phyloP scores from a whole-genome alignment of 192 early-diverging fungal species.

The Linnemannia zychae region DNA sequence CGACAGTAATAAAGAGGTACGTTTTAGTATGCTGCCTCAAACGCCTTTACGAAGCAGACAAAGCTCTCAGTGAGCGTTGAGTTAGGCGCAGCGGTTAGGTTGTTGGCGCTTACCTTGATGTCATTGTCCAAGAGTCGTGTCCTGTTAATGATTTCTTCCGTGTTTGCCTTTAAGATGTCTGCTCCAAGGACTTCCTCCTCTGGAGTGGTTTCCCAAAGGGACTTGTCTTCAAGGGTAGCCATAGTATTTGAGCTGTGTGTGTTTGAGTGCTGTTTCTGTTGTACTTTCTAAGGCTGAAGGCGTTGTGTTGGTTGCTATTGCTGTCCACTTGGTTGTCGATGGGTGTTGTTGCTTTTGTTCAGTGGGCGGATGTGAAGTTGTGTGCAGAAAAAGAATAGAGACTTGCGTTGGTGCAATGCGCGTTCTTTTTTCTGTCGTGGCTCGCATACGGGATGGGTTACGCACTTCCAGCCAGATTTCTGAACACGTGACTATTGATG shows the following conservation, averaged over 20 bases:
- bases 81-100: not conserved
- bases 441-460: not conserved
- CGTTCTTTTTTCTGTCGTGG: not conserved
- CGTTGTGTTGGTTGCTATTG: not conserved
- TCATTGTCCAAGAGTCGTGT: constrained; percentile 96
- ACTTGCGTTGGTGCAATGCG: constrained; percentile 1
- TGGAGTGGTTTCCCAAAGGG: constrained; percentile 67
- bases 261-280: not conserved
- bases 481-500: not conserved
- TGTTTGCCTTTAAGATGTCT: constrained; percentile 90
- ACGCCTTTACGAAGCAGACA: not conserved
- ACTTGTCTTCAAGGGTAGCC: constrained; percentile 83
- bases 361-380: not conserved
- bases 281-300: not conserved
- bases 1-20: not conserved
- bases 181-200: constrained; percentile 84
- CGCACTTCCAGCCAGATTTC: not conserved
- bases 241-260: constrained; percentile 45
- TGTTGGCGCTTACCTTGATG: constrained; percentile 79
- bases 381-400: not conserved
- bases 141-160: constrained; percentile 94
- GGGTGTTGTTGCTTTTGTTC: not conserved
- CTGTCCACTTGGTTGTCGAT: not conserved
- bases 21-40: not conserved
- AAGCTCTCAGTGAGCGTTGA: not conserved